phyloP scores from a whole-genome alignment of 2,329 filamentous ascomycete genomes.

The Fusarium sp. region DNA sequence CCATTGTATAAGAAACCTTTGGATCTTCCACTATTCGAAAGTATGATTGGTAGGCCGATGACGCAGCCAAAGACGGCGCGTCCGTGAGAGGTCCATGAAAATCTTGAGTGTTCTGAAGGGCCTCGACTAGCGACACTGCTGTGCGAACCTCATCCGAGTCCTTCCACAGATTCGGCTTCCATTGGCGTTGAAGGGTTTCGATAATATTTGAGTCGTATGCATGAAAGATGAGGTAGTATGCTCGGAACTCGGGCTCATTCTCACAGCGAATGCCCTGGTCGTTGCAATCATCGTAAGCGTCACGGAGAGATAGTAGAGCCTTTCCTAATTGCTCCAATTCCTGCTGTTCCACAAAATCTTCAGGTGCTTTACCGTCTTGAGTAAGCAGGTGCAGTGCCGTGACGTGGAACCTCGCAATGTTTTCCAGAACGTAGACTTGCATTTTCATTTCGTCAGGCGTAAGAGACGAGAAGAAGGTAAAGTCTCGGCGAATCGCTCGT shows the following conservation, averaged over 20 bases:
- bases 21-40: conserved; percentile 69
- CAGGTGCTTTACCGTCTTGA: conserved; percentile 63
- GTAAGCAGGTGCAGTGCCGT: conserved; percentile 72
- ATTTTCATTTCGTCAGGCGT: conserved; percentile 65
- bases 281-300: conserved; percentile 73
- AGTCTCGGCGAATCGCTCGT: conserved; percentile 73
- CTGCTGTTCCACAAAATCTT: conserved; percentile 74
- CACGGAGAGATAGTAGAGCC: conserved; percentile 71
- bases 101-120: conserved; percentile 68
- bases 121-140: conserved; percentile 69
- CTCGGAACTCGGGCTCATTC: conserved; percentile 74
- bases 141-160: conserved; percentile 69
- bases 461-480: conserved; percentile 73
- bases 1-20: conserved; percentile 74
- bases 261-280: conserved; percentile 66
- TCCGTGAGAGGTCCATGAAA: conserved; percentile 68
- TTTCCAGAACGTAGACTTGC: conserved; percentile 72
- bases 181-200: conserved; percentile 64
- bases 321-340: conserved; percentile 75
- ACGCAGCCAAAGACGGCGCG: conserved; percentile 59
- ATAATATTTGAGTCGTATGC: conserved; percentile 67
- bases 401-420: conserved; percentile 74
- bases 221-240: conserved; percentile 73
- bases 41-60: conserved; percentile 63
- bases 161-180: conserved; percentile 66